Base-by-base conservation (phyloP, 106 monocot genomes). In the Dendrobium chrysotoxum region DNA sequence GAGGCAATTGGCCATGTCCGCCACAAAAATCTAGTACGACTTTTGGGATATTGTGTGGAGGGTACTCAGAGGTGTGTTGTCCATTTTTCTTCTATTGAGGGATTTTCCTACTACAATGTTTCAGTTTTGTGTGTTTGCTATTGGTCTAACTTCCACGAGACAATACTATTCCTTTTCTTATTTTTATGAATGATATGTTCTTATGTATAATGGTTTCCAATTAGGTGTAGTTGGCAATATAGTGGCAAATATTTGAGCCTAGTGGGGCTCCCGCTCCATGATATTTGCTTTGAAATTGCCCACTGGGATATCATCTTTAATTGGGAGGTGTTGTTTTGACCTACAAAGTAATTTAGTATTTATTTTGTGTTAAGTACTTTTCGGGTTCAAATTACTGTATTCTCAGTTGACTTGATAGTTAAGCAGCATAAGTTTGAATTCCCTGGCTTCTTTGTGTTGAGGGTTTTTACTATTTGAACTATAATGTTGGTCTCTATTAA, bases 1-100 rank as follows among this genome's bases (percentile, higher is more conserved):
- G 88, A 88, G 58, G 88, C 88, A 20, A 88, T 88, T 82, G 88
- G 88, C 47, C 88, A 88, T 78, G 88, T 88, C 26, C 85, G 88
- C 9, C 88, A 88, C 85, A 88, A 88, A 58, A 88, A 88, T 82
- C 77, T 88, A 74, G 88, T 88, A 68, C 85, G 82, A 28, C 88
- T 88, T 41, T 77, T 88, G 70, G 88, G 88, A 7, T 88, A 88
- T 31, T 88, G 88, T 80, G 85, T 83, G n/a, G 88, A 88, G 74
- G 88, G 88, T 44, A 88, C 88, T 78, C 85, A 88, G 80, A 88
- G 88, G 88, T 88, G 41, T 28, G 40, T 74, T 39, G 0, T 17
- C 7, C n/a, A 40, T 74, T 23, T 74, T 21, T 71, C 31, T 35
- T 74, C 39, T 41, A 17, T 74, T 74, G 70, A 30, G 7, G 7